These are phyloP conservation scores for Verticillium klebahnii DNA, from an alignment of 2,329 filamentous ascomycete genomes.

Conservation along the genomic window DNA sequence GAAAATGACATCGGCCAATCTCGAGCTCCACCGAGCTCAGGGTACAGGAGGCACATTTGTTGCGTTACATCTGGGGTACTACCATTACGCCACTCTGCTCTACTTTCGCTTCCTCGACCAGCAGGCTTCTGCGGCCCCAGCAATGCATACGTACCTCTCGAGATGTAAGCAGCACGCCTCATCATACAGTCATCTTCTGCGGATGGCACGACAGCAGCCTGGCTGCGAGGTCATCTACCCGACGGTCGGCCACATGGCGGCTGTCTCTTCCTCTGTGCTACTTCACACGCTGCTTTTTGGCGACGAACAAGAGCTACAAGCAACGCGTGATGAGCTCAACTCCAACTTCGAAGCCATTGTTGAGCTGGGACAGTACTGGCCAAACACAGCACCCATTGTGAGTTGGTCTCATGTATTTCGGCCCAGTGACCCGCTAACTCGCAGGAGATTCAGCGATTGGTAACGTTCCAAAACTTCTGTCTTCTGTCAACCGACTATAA, in stretches of 20 bases:
- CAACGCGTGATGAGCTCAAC: constrained; percentile 8
- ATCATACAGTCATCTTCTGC: constrained; percentile 19
- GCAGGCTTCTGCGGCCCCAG: not conserved
- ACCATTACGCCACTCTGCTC: constrained; percentile 31
- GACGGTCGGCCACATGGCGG: constrained; percentile 15
- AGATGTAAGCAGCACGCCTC: constrained; percentile 23
- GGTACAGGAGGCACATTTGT: constrained; percentile 27
- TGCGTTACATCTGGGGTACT: constrained; percentile 29
- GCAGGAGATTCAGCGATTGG: constrained; percentile 10
- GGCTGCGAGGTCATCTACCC: constrained; percentile 11
- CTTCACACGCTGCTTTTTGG: constrained; percentile 15
- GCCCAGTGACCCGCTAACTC: not conserved
- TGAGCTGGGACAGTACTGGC: constrained; percentile 14
- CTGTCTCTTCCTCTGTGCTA: constrained; percentile 14
- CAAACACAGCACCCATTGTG: constrained; percentile 9
- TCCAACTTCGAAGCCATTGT: constrained; percentile 15
- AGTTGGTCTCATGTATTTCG: not conserved
- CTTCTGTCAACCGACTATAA: constrained; percentile 7
- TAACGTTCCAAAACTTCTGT: constrained; percentile 14
- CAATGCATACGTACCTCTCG: constrained; percentile 2
- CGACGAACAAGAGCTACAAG: constrained; percentile 5
- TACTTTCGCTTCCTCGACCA: constrained; percentile 30
- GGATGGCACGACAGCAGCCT: not conserved
- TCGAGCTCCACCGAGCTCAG: constrained; percentile 9
- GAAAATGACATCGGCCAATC: constrained; percentile 13